Base-by-base conservation (phyloP, 345 rosid species). In the Hibiscus trionum region DNA sequence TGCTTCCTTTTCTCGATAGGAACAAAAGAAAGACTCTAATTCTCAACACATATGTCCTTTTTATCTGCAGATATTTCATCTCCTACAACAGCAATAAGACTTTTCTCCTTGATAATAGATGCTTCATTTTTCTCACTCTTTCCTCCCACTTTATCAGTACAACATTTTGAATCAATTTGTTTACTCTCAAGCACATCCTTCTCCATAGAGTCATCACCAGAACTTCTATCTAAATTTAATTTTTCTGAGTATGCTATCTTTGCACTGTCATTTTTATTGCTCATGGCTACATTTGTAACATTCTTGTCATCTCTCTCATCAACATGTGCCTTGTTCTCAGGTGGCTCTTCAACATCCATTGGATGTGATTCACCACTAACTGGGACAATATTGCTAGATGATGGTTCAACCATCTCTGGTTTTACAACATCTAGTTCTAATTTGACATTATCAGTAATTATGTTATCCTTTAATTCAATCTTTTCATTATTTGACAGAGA, bases 121-220 rank as follows among this genome's bases (percentile, higher is more conserved):
- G 61, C 73, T 65, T 83, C 85, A 72, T 37, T 79, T 76, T 84
- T 86, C 72, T 81, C 89, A 78, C 64, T 78, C 82, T 77, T 78
- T 77, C 85, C 80, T 73, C 81, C 82, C 75, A 78, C 73, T 78
- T 85, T 89, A 75, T 78, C 89, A 76, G 85, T 64, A 71, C 79
- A 76, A 82, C 78, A 77, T 79, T 83, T 86, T 8, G 97, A 88
- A 77, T 95, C 89, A 37, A 86, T 77, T 73, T 83, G 93, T 79
- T 89, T 95, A 75, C 80, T 83, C 72, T 88, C 99, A 46, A 86
- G 80, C 78, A 87, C 85, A 83, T 96, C 98, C 74, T 96, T 97
- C 70, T 90, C 96, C 95, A 89, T 87, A 49, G 96, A 93, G 67
- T 93, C 99, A 83, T 96, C 98, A 84, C 93, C 96, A 73, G 99